A percentile compares a stretch with the other conserved stretches of the same genome.
Evolutionary conservation across 176 grass and related monocot species (phyloP).

Genomic region (Carex parvula): DNA sequence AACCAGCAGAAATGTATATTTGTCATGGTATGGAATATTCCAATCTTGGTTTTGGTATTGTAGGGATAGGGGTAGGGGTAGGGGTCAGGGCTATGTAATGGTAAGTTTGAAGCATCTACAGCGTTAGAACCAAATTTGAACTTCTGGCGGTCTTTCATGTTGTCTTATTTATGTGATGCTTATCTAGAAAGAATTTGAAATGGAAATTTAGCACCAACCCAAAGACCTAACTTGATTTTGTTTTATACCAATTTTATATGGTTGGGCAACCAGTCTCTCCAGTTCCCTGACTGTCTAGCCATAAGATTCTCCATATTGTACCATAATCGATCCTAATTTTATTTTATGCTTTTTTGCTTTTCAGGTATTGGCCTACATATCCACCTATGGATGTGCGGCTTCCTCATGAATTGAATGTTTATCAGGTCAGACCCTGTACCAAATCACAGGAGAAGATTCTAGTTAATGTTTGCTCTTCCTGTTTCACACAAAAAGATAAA

Average conservation of each 20-base stretch:
- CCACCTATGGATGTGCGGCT: slow-evolving; percentile 97
- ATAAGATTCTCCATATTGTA: neutral
- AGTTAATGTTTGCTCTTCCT: neutral
- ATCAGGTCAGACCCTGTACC: slow-evolving; percentile 65
- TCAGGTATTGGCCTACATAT: slow-evolving; percentile 98
- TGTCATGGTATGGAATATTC: neutral
- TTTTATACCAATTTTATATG: neutral
- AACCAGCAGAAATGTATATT: neutral
- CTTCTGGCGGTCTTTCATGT: neutral
- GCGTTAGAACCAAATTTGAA: neutral
- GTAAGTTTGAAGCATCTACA: neutral
- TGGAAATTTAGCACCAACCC: neutral
- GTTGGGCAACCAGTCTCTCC: neutral
- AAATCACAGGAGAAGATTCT: neutral
- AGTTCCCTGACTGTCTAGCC: neutral
- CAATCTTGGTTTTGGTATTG: neutral
- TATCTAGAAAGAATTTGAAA: neutral
- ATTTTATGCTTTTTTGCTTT: slow-evolving; percentile 36
- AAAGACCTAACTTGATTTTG: neutral
- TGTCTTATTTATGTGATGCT: neutral
- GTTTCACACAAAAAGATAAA: neutral
- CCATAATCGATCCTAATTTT: neutral
- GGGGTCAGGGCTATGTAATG: neutral
- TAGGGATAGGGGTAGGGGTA: neutral
- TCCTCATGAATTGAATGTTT: slow-evolving; percentile 95